Base-by-base conservation (phyloP, 2,329 filamentous ascomycete species). In the Cryphonectria nitschkei region DNA sequence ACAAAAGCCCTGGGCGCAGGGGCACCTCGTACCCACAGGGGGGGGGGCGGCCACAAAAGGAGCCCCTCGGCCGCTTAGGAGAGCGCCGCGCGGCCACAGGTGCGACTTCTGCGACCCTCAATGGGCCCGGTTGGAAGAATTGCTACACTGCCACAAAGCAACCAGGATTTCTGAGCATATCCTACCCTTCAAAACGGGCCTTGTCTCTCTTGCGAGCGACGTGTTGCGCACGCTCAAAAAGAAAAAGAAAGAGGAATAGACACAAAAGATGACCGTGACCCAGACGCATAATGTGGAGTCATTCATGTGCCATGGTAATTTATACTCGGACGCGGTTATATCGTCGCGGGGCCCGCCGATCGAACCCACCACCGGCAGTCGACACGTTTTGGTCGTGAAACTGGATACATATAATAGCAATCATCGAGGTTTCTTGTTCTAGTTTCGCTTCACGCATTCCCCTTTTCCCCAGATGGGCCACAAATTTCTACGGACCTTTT, bases 281-380 rank as follows among this genome's bases (percentile, higher is more conserved):
- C 41, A 22, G 54, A 37, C 52, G 52, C 52, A 41, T 39, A 37
- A 67, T 67, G 65, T 67, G 65, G 65, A 58, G 65, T 52, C 64
- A 41, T 29, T 54, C 52, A 52, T 65, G 32, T 64, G 19, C n/a
- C 37, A 46, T 39, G 29, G 37, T 46, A 39, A 46, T 39, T 32
- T 34, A 14, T 65, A 13, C 32, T 56, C 32, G 22, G 19, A 65
- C 62, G 26, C 5, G 54, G 26, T 58, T 32, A 26, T 39, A 22
- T 39, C 34, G 32, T 39, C 58, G 58, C 32, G 19, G 34, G 58
- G 34, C 43, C 26, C 43, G 43, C 64, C 22, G 64, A 54, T 54
- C 43, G 32, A 54, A 65, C 61, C 37, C 61, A 64, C 37, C 61
- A 64, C 61, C n/a, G 11, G 61, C 22, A 7, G 22, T 50, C 46